Conservation (phyloP, 345 rosid species). For the Melaleuca alternifolia region DNA sequence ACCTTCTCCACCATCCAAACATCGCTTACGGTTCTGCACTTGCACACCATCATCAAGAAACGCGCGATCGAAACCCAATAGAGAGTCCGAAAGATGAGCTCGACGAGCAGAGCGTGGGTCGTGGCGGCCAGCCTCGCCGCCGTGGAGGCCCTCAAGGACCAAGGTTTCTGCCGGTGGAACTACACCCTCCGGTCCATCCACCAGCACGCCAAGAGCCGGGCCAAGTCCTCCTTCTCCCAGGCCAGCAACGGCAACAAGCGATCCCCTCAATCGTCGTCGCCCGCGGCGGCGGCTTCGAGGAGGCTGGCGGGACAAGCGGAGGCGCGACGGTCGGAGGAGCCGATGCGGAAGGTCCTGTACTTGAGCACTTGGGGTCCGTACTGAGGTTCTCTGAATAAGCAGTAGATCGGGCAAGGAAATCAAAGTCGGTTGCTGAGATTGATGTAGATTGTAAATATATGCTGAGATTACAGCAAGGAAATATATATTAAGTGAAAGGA, state of each 20-base stretch:
- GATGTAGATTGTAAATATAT: neutral
- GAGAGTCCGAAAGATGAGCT: neutral
- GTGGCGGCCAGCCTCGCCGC: constrained; percentile 23
- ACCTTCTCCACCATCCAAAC: neutral
- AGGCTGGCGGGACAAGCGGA: constrained; percentile 1
- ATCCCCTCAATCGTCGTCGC: constrained; percentile 6
- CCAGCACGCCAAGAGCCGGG: constrained; percentile 18
- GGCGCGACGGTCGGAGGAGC: constrained; percentile 25
- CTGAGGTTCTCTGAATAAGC: neutral
- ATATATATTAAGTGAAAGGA: neutral
- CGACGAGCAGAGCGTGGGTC: constrained; percentile 23
- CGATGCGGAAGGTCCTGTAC: constrained; percentile 37
- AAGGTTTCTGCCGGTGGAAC: constrained; percentile 31
- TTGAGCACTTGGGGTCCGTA: constrained; percentile 47
- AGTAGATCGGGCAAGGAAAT: neutral
- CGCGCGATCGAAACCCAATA: neutral
- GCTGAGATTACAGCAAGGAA: neutral
- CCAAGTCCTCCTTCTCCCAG: constrained; percentile 7
- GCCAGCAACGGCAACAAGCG: neutral
- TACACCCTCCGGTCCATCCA: constrained; percentile 15
- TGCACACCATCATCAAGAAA: neutral
- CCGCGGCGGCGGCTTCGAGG: neutral
- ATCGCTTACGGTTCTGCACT: neutral
- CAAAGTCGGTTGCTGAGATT: neutral
- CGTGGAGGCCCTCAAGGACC: constrained; percentile 30